A percentile compares a stretch with the other conserved stretches of the same genome.
phyloP scores from a whole-genome alignment of 176 grass and related monocot species.

The Carex cristatella region DNA sequence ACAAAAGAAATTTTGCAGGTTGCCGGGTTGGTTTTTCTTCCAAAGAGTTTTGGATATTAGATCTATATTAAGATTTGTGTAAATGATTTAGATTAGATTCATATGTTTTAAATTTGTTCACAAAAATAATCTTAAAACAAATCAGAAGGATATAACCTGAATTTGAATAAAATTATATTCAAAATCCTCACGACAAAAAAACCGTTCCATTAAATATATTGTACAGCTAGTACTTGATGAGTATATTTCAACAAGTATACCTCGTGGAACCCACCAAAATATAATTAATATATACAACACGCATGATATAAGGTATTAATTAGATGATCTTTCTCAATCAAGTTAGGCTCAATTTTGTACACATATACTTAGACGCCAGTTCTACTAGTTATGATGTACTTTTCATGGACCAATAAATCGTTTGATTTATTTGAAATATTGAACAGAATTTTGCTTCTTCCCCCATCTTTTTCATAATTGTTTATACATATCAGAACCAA shows the following conservation, averaged over 20 bases:
- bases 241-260: background rate
- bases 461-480: background rate
- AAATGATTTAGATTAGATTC: too few relatives aligned
- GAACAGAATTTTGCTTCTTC: background rate
- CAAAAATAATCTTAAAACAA: too few relatives aligned
- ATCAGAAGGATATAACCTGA: too few relatives aligned
- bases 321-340: constrained; percentile 14
- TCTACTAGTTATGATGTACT: background rate
- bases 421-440: background rate
- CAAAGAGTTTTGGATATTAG: too few relatives aligned
- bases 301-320: background rate
- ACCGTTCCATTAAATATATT: background rate
- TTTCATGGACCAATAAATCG: background rate
- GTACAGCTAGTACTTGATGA: background rate
- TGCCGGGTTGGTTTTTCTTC: too few relatives aligned
- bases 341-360: constrained; percentile 3
- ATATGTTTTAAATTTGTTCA: too few relatives aligned
- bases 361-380: constrained; percentile 2
- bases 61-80: too few relatives aligned
- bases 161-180: too few relatives aligned
- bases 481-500: background rate
- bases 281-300: constrained; percentile 6
- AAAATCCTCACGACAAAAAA: too few relatives aligned
- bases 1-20: background rate
- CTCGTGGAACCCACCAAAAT: background rate